Evolutionary conservation across 2,329 filamentous ascomycete genomes (phyloP).

Genomic region (Trichoderma sp.): DNA sequence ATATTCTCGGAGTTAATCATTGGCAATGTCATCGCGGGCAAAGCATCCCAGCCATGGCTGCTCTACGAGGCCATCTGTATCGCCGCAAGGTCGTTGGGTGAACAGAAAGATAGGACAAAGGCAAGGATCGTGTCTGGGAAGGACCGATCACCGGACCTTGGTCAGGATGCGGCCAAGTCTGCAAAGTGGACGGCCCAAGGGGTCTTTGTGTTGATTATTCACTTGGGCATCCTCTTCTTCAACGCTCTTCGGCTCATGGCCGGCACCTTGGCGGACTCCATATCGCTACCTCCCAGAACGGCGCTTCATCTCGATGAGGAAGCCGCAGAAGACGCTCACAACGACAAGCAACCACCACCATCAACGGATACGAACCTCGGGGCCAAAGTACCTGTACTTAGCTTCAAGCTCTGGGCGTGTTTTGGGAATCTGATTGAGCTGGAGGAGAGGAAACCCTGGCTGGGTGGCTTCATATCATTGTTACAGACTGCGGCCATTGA

Average conservation of each 20-base stretch:
- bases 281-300: conserved; percentile 61
- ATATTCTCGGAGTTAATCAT: conserved; percentile 89
- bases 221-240: conserved; percentile 57
- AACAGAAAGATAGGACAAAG: conserved; percentile 32
- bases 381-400: conserved; percentile 65
- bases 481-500: conserved; percentile 71
- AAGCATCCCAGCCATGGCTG: conserved; percentile 83
- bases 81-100: conserved; percentile 48
- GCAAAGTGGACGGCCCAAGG: conserved; percentile 44
- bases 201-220: conserved; percentile 59
- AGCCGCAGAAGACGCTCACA: neutral
- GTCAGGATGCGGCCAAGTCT: conserved; percentile 21
- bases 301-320: conserved; percentile 22
- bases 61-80: conserved; percentile 84
- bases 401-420: conserved; percentile 77
- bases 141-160: conserved; percentile 7
- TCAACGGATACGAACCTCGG: neutral
- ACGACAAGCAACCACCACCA: neutral
- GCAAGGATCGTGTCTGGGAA: conserved; percentile 24
- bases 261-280: conserved; percentile 65
- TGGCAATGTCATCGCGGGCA: conserved; percentile 77
- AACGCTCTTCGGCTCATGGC: conserved; percentile 67
- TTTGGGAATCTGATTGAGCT: conserved; percentile 72
- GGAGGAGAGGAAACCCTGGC: conserved; percentile 85
- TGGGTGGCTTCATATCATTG: conserved; percentile 73